Base-by-base conservation (phyloP, 345 rosid species). In the Excoecaria agallocha region DNA sequence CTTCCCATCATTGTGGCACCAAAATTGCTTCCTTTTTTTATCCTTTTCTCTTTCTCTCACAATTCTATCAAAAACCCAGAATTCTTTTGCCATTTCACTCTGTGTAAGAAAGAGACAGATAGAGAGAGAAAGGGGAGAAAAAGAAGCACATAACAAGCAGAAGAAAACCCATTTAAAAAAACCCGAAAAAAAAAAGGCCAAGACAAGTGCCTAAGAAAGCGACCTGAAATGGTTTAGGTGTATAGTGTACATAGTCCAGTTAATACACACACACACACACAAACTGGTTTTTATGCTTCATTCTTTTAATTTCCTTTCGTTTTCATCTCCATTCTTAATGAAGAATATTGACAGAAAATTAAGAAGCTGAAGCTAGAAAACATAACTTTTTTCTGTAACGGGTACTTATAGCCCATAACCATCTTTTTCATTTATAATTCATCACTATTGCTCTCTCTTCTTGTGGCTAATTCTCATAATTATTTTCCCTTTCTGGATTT, bases 391-490 rank as follows among this genome's bases (percentile, higher is more conserved):
- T 30, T 51, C 49, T 73, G 30, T 59, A 59, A 58, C 66, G 74
- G 66, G 10, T 30, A 58, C 20, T 51, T 24, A 20, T 4, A 59
- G 67, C 74, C 57, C 57, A 71, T 60, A 60, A 59, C 75, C 58
- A 25, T 24, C 30, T 46, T 46, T 58, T 41, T 67, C 46, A 30
- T 30, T 13, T 63, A 50, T 73, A 61, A 61, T 64, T 41, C 54
- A 73, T 52, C 61, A 17, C 60, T 30, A 3, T 63, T 39, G 13
- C 15, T 46, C 13, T 39, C 49, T 50, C 1, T 46, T 19, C 37
- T 5, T 10, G 24, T 9, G 52, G 12, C 74, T 57, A 25, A 20
- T 37, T 22, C 41, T 50, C 9, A 6, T 6, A n/a, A 25, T 68
- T 25, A 6, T 12, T 48, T 25, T 43, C 48, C 20, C 71, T 50